Percentiles rank a stretch among this genome's conserved stretches.
Evolutionary conservation across 306 rosid genomes (phyloP).

Genomic region (Carpinus fangiana): DNA sequence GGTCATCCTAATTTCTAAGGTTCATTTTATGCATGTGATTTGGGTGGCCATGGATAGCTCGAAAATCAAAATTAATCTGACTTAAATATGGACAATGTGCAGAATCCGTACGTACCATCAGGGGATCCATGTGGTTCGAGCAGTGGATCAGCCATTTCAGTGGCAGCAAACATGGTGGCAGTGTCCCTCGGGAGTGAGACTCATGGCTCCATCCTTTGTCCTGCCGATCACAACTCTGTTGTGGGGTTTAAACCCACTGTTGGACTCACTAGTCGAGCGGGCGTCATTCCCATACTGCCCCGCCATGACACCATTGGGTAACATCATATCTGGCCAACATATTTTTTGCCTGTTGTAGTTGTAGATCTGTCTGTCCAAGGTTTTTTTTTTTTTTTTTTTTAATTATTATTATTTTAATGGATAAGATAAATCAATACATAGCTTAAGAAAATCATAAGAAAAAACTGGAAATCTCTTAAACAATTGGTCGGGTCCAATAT

Average conservation of each 20-base stretch:
- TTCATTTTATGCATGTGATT: too few relatives aligned
- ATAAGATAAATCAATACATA: too few relatives aligned
- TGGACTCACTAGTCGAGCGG: constrained; percentile 70
- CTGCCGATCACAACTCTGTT: constrained; percentile 64
- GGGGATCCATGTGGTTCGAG: constrained; percentile 69
- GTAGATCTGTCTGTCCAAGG: too few relatives aligned
- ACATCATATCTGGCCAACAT: not conserved
- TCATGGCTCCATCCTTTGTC: constrained; percentile 59
- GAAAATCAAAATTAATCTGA: too few relatives aligned
- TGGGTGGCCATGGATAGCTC: too few relatives aligned
- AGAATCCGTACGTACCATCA: constrained; percentile 59
- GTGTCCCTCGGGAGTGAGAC: constrained; percentile 70
- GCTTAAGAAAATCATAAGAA: too few relatives aligned
- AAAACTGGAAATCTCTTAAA: too few relatives aligned
- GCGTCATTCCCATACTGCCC: constrained; percentile 54
- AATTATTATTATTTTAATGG: too few relatives aligned
- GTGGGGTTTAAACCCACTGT: constrained; percentile 73
- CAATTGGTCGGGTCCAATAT: too few relatives aligned
- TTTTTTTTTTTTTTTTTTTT: too few relatives aligned
- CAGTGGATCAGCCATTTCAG: constrained; percentile 62
- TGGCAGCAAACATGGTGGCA: constrained; percentile 64
- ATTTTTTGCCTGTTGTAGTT: too few relatives aligned
- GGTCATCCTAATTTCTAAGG: too few relatives aligned
- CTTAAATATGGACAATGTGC: not conserved
- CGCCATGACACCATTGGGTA: constrained; percentile 71